Evolutionary conservation across 306 rosid genomes (phyloP), one percentile per base, ranked within the genome.

Genomic region (Vicia villosa): DNA sequence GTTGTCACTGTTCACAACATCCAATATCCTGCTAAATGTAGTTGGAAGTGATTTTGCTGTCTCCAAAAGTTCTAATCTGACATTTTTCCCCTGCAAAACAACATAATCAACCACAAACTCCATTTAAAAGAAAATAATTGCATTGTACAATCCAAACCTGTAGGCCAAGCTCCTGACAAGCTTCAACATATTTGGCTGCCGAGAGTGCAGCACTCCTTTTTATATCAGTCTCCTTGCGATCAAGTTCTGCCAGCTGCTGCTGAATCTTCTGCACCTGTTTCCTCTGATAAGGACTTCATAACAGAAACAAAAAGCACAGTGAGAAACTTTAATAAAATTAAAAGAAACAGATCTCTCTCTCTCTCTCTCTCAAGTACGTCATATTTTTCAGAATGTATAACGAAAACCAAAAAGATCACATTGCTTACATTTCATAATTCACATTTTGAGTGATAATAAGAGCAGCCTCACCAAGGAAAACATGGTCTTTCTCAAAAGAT

Each of bases 91-190:
- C 98, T 93, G 84, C 50, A 80, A 50, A 68, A 70, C 78, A 17
- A 74, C 42, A 72, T n/a, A 76, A 57, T 19, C 47, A 41, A 45
- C 17, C 52, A 41, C 14, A 13, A 55, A 15, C 42, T 72, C 51
- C 45, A 59, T 41, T 41, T 43, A 62, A 57, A 14, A 36, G 38
- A 49, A 16, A 50, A 21, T 26, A 74, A 59, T 63, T 15, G 74
- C 65, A 77, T 11, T 32, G 63, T 12, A 38, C 6, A 59, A 73
- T 34, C 43, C 75, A 74, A 46, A 93, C 98, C 98, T 93, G 89
- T 81, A 93, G 84, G 22, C 98, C 93, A 76, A 92, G 97, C 84
- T 94, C 96, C 80, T 88, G 97, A 71, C 99, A 94, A 79, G 99
- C 97, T 86, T 94, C 99, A 24, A 63, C 82, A 68, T 90, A 94